phyloP scores from a whole-genome alignment of 306 rosid species.

The Pachyrhizus erosus region DNA sequence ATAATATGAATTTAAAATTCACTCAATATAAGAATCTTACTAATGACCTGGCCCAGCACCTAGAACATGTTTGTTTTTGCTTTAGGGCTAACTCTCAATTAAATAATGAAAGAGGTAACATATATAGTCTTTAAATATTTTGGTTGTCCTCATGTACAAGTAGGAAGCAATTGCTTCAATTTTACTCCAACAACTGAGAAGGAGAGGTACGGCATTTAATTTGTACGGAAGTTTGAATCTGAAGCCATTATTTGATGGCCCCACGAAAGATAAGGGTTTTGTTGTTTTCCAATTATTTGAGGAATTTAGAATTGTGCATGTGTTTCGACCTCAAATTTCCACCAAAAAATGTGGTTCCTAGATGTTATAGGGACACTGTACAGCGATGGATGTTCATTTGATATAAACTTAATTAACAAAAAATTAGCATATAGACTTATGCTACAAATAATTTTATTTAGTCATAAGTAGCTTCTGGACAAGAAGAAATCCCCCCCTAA shows the following conservation, averaged over 20 bases:
- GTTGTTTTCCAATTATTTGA: slow-evolving; percentile 49
- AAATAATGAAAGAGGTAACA: slow-evolving; percentile 2
- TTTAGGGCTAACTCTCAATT: not conserved
- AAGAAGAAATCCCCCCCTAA: too few relatives aligned
- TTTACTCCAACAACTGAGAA: slow-evolving; percentile 12
- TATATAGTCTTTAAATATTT: not conserved
- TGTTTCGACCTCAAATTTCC: slow-evolving; percentile 23
- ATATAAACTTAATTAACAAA: too few relatives aligned
- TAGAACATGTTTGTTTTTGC: not conserved
- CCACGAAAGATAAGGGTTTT: slow-evolving; percentile 38
- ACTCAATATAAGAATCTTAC: too few relatives aligned
- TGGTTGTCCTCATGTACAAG: slow-evolving; percentile 6
- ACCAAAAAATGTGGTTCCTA: slow-evolving; percentile 20
- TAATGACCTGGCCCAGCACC: not conserved
- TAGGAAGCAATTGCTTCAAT: not conserved
- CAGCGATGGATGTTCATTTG: too few relatives aligned
- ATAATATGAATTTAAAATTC: too few relatives aligned
- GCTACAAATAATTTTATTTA: too few relatives aligned
- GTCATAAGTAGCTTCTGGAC: too few relatives aligned
- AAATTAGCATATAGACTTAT: too few relatives aligned
- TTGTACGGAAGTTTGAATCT: slow-evolving; percentile 42
- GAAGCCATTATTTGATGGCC: slow-evolving; percentile 28
- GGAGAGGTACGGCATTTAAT: slow-evolving; percentile 33
- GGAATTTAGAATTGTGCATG: slow-evolving; percentile 23
- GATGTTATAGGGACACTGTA: not conserved